Evolutionary conservation across 257 asterid genomes (phyloP).

Genomic region (Solanum bulbocastanum): DNA sequence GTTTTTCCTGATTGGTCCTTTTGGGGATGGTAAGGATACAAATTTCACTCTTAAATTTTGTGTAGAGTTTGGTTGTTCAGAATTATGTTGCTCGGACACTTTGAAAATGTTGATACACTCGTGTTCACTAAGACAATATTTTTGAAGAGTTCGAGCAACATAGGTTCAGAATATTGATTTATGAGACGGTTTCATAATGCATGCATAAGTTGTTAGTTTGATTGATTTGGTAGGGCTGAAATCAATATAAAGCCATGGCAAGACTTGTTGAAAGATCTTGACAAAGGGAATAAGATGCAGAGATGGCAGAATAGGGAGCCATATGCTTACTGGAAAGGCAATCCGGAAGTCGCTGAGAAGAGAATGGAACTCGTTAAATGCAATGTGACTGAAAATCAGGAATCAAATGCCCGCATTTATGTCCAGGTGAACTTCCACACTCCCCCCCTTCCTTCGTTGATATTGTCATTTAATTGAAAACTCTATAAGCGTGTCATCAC

Average conservation of each 20-base stretch:
- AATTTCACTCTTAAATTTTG: no score
- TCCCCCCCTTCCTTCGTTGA: background rate
- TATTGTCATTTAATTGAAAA: background rate
- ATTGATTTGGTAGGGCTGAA: slow-evolving; percentile 23
- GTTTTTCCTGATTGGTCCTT: slow-evolving; percentile 90
- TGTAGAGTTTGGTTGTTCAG: background rate
- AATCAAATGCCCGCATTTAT: slow-evolving; percentile 18
- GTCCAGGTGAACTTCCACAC: background rate
- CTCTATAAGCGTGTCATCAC: background rate
- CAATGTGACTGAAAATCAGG: slow-evolving; percentile 14
- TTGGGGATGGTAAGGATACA: slow-evolving; percentile 70
- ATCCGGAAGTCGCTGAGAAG: slow-evolving; percentile 15
- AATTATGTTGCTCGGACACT: background rate
- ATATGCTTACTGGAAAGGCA: slow-evolving; percentile 29
- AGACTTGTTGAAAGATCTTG: slow-evolving; percentile 4
- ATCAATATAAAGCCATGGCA: slow-evolving; percentile 29
- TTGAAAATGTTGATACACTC: background rate
- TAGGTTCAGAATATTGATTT: background rate
- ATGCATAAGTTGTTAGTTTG: background rate
- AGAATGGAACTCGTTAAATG: slow-evolving; percentile 20
- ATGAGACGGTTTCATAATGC: background rate
- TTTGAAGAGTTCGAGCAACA: background rate
- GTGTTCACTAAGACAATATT: background rate
- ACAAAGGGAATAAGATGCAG: slow-evolving; percentile 7
- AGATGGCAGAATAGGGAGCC: slow-evolving; percentile 19